Percentiles rank a stretch among this genome's conserved stretches.
These are phyloP conservation scores for Coemansia sp. DNA, from an alignment of 192 early-diverging fungal species.

Conservation along the genomic window DNA sequence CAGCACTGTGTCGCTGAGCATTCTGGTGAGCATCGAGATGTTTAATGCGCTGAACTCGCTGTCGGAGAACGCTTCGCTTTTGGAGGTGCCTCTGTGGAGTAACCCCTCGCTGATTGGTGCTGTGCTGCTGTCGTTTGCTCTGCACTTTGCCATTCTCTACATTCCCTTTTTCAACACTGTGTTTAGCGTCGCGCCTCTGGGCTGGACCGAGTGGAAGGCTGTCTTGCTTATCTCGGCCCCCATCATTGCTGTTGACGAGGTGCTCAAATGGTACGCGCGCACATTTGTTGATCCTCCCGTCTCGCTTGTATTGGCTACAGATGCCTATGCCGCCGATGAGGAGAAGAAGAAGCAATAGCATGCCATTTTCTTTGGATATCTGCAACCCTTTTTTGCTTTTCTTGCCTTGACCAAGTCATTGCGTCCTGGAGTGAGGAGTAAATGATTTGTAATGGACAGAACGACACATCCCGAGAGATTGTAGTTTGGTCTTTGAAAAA, in stretches of 20 bases:
- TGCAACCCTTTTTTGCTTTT: no score
- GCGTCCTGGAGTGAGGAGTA: no score
- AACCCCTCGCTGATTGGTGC: slow-evolving; percentile 86
- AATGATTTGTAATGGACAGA: no score
- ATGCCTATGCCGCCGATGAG: background rate
- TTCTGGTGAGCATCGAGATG: slow-evolving; percentile 98
- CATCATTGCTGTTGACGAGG: slow-evolving; percentile 90
- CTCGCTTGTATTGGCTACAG: background rate
- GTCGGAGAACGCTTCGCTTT: slow-evolving; percentile 91
- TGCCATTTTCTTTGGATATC: no score
- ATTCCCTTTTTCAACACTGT: slow-evolving; percentile 92
- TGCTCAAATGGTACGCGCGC: slow-evolving; percentile 73
- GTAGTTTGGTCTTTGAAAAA: no score
- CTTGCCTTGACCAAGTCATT: no score
- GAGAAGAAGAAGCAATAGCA: slow-evolving; percentile 30
- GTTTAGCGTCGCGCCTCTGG: slow-evolving; percentile 88
- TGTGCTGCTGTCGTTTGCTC: slow-evolving; percentile 81
- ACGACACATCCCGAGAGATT: no score
- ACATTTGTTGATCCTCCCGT: slow-evolving; percentile 48
- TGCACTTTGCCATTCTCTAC: slow-evolving; percentile 97
- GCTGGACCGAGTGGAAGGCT: slow-evolving; percentile 83
- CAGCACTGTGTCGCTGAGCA: slow-evolving; percentile 92
- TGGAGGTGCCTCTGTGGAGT: slow-evolving; percentile 86
- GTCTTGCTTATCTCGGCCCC: slow-evolving; percentile 87
- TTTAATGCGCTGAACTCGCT: slow-evolving; percentile 97